Base-by-base conservation (phyloP, 78 protist genomes). In the Protostelium mycophagum region DNA sequence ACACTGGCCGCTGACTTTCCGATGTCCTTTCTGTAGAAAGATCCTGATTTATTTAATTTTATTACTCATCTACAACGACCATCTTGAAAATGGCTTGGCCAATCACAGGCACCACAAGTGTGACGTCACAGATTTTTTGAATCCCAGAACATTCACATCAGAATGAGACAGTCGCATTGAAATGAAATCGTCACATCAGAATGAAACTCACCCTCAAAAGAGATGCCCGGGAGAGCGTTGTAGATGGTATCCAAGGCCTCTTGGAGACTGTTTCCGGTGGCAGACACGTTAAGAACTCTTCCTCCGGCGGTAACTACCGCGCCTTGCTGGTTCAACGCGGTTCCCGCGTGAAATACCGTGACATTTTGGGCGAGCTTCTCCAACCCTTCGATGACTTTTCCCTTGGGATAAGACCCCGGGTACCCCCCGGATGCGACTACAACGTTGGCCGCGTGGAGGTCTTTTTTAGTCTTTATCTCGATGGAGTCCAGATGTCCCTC, bases 311-410 rank as follows among this genome's bases (percentile, higher is more conserved):
- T 96, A 16, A 92, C 90, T 29, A 95, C 86, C 23, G 73, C 36
- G 34, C 23, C 51, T 29, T 29, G 85, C 25, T 16, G 85, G n/a
- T 0, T 25, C 37, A 25, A 73, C 1, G 28, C 63, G 0, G 98
- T 96, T 10, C 98, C 98, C 0, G 98, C 98, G 91, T 96, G 98
- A 90, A 94, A 96, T 37, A 96, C 36, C 35, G 51, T 85, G 36
- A 34, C 37, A 29, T 38, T 83, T 16, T 29, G 35, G 0, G 39
- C 28, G 0, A 34, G 37, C 1, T 85, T 34, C 25, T 85, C 93
- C n/a, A 89, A 25, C 23, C 95, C 94, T 0, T 28, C 35, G 35
- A 96, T 94, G 34, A 86, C 90, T 1, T 73, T 34, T 35, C 95
- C 96, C 85, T 94, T 96, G 38, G 92, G 92, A 31, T 94, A 92